Evolutionary conservation across 1,284 basidiomycete genomes (phyloP).

Genomic region (Testicularia cyperi): DNA sequence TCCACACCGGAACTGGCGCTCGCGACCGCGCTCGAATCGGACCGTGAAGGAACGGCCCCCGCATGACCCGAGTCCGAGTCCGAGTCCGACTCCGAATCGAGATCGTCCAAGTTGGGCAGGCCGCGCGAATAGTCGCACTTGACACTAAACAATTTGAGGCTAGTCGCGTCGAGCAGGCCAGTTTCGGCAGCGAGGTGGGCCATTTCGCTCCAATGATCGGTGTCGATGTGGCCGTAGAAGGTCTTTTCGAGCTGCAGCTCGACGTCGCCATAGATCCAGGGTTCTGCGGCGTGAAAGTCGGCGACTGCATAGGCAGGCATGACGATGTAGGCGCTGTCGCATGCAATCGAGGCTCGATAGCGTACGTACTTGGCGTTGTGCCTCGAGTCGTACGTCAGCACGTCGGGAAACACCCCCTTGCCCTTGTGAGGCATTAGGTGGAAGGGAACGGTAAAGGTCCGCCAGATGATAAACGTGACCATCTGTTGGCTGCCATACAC

Average conservation of each 20-base stretch:
- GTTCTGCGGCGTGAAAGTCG: too few species aligned
- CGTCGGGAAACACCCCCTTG: background rate
- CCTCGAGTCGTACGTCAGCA: background rate
- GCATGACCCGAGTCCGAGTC: too few species aligned
- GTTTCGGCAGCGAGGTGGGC: background rate
- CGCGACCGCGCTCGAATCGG: too few species aligned
- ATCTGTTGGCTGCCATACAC: too few species aligned
- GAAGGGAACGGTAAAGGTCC: constrained; percentile 33
- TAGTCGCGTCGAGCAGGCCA: background rate
- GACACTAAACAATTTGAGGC: background rate
- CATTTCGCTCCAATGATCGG: background rate
- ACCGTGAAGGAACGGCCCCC: too few species aligned
- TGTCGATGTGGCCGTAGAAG: background rate
- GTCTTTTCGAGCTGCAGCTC: background rate
- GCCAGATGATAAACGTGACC: constrained; percentile 11
- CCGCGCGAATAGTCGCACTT: background rate
- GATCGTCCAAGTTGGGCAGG: background rate
- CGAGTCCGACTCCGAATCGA: too few species aligned
- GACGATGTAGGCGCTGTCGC: background rate
- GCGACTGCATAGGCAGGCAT: background rate
- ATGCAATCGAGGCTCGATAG: background rate
- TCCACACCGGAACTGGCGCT: too few species aligned
- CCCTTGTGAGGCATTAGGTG: constrained; percentile 20
- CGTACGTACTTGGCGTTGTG: background rate
- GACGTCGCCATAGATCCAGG: too few species aligned